Conservation (phyloP, 306 rosid genomes). For the Biancaea sappan region DNA sequence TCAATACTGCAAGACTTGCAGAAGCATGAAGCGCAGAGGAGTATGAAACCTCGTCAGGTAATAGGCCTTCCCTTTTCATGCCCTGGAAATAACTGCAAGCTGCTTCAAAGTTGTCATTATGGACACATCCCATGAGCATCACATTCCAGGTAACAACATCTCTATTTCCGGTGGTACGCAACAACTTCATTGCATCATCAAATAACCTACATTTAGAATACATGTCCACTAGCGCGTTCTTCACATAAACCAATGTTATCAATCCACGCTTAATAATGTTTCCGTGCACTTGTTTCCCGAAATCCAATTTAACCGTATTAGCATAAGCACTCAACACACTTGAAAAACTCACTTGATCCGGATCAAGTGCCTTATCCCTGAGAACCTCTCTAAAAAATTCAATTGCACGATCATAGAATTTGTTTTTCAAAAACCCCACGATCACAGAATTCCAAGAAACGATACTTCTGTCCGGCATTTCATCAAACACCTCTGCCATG, state of each 20-base stretch:
- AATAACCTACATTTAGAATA: conserved; percentile 53
- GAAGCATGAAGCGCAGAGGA: conserved; percentile 62
- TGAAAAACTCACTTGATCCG: conserved; percentile 58
- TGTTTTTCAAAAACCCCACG: conserved; percentile 54
- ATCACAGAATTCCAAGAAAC: conserved; percentile 65
- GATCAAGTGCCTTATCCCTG: conserved; percentile 28
- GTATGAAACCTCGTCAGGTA: conserved; percentile 59
- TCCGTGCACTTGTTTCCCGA: conserved; percentile 68
- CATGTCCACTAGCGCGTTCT: conserved; percentile 61
- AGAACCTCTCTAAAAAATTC: conserved; percentile 41
- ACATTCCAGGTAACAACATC: conserved; percentile 68
- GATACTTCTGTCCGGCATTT: conserved; percentile 55
- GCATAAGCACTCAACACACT: conserved; percentile 64
- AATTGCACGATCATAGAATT: conserved; percentile 44
- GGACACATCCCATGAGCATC: conserved; percentile 49
- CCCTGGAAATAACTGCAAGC: conserved; percentile 50
- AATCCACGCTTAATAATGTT: conserved; percentile 51
- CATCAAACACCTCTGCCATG: conserved; percentile 56
- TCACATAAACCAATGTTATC: conserved; percentile 48
- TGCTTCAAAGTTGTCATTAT: conserved; percentile 47
- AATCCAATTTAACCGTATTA: conserved; percentile 35
- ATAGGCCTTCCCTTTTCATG: conserved; percentile 53
- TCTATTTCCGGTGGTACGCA: conserved; percentile 43
- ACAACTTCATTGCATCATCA: conserved; percentile 51
- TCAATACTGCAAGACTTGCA: conserved; percentile 51